Conservation (phyloP, 2,329 filamentous ascomycete species). For the Rugonectria rugulosa region DNA sequence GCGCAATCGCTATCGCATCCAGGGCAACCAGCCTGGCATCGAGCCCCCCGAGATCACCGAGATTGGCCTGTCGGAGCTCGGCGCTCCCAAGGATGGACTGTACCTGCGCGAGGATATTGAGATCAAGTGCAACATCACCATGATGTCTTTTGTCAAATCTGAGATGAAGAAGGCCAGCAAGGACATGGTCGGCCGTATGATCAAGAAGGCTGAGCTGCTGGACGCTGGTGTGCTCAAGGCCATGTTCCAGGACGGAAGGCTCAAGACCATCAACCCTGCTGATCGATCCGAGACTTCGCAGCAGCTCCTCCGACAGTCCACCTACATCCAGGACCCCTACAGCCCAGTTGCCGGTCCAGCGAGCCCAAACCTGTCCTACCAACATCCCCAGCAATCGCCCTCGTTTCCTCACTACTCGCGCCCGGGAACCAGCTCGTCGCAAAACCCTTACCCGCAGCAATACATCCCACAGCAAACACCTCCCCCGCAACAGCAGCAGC, state of each 20-base stretch:
- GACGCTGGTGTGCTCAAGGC: conserved; percentile 71
- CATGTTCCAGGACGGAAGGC: conserved; percentile 71
- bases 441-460: conserved; percentile 21
- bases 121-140: conserved; percentile 72
- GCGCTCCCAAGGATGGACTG: conserved; percentile 68
- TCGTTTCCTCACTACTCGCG: conserved; percentile 23
- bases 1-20: conserved; percentile 72
- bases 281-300: conserved; percentile 51
- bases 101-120: conserved; percentile 76
- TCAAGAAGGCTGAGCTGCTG: conserved; percentile 75
- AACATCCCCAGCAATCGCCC: conserved; percentile 37
- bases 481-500: conserved; percentile 30
- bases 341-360: conserved; percentile 9
- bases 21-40: conserved; percentile 71
- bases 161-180: conserved; percentile 72
- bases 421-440: conserved; percentile 13
- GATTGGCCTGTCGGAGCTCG: conserved; percentile 65
- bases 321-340: conserved; percentile 21
- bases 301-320: conserved; percentile 49
- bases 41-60: conserved; percentile 69
- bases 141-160: conserved; percentile 71
- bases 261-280: conserved; percentile 66
- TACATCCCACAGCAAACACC: conserved; percentile 32
- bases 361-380: conserved; percentile 30
- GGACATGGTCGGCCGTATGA: conserved; percentile 72